Evolutionary conservation across 2,329 filamentous ascomycete species (phyloP), one percentile per base, ranked within the genome.

Genomic region (Aspergillus ustus): DNA sequence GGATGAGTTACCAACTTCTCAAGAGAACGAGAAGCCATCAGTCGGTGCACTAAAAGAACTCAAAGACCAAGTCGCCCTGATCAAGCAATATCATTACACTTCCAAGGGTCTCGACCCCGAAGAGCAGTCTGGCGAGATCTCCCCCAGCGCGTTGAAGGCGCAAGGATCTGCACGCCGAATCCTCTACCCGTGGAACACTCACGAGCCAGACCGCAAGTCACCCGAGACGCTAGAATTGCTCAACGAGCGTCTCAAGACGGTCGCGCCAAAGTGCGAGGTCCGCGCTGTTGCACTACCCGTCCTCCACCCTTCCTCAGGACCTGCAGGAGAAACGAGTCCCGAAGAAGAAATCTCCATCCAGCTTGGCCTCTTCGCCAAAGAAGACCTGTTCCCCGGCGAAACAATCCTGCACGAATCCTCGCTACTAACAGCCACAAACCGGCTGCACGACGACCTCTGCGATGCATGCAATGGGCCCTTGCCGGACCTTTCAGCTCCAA

Each of bases 321-420:
- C 61, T 7, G 56, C 52, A 4, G 57, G 69, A 45, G 40, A 63
- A 29, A 57, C 65, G 29, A 40, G 34, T 17, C 34, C 34, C 9
- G 60, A 69, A 19, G 70, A 73, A 22, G 73, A 84, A 52, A 80
- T 80, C 25, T 84, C 83, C 4, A 84, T 84, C 60, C 95, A 99
- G 76, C 85, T 99, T 0, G 95, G 95, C 4, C 84, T 99, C 3
- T 98, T 98, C 74, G 94, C 93, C 7, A 91, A 88, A 69, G 85
- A 91, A 65, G 89, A 96, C 66, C 91, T 98, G 43, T 79, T 82
- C 0, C 87, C 92, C 0, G 91, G 91, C 9, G 91, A 96, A 73
- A 82, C 84, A 6, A 87, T 97, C 2, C 84, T 99, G 31, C 82
- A 86, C 52, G 95, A 99, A 73, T 91, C 90, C 63, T 95, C 93